Evolutionary conservation across 805 yeast genomes (phyloP).

Genomic region (Monosporozyma servazzii): DNA sequence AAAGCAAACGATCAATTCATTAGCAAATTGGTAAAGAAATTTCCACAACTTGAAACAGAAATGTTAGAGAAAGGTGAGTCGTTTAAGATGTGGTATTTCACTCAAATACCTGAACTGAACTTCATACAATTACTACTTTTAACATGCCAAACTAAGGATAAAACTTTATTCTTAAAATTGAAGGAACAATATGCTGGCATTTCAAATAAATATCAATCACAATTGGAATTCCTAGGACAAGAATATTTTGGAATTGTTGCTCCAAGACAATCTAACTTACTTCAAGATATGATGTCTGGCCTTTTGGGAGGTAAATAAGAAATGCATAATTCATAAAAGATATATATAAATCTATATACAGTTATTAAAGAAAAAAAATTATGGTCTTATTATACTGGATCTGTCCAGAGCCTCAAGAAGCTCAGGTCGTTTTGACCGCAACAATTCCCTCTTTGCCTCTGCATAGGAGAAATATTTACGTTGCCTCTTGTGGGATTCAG

Average conservation of each 20-base stretch:
- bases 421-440: conserved; percentile 55
- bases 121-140: conserved; percentile 59
- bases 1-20: conserved; percentile 34
- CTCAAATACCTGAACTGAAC: conserved; percentile 42
- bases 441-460: conserved; percentile 56
- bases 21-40: conserved; percentile 20
- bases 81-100: conserved; percentile 32
- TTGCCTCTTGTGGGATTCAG: conserved; percentile 55
- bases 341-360: conserved; percentile 1
- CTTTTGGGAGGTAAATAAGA: conserved; percentile 32
- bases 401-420: conserved; percentile 51
- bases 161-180: conserved; percentile 46
- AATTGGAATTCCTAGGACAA: conserved; percentile 51
- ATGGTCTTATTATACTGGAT: conserved; percentile 36
- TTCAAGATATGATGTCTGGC: conserved; percentile 72
- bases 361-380: neutral
- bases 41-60: conserved; percentile 16
- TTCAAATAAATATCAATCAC: conserved; percentile 24
- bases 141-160: conserved; percentile 46
- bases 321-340: neutral
- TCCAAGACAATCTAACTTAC: conserved; percentile 44
- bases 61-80: conserved; percentile 26
- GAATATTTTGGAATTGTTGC: conserved; percentile 51
- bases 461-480: conserved; percentile 68
- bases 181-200: conserved; percentile 39